A percentile compares a stretch with the other conserved stretches of the same genome.
phyloP scores from a whole-genome alignment of 352 stramenopile species.

The Saprolegnia parasitica region DNA sequence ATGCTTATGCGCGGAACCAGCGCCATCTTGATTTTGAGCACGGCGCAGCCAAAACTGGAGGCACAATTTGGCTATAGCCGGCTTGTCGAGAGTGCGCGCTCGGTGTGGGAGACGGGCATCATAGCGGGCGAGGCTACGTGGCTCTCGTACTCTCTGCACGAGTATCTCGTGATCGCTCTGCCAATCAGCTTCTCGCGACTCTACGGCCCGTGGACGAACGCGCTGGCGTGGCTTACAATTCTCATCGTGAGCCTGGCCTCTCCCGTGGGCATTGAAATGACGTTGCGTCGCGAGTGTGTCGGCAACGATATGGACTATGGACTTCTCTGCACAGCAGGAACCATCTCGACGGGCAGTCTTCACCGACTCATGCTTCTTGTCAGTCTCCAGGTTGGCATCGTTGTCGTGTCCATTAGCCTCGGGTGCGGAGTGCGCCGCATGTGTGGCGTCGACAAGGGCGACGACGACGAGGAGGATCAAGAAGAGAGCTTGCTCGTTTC shows the following conservation, averaged over 20 bases:
- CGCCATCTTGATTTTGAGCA: constrained; percentile 14
- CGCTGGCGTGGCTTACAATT: not conserved
- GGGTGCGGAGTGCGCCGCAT: not conserved
- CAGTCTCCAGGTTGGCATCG: not conserved
- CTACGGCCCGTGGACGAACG: not conserved
- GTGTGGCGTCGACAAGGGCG: not conserved
- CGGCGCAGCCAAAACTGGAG: not conserved
- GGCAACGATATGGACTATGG: constrained; percentile 12
- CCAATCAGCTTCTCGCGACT: not conserved
- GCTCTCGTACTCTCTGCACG: not conserved
- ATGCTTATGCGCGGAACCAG: constrained; percentile 8
- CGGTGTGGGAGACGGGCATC: not conserved
- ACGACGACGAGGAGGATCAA: not conserved
- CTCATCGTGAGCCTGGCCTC: not conserved
- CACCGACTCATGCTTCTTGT: not conserved
- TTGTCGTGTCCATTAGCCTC: not conserved
- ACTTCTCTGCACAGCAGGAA: not conserved
- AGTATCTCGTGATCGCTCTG: not conserved
- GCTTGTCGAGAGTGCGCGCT: not conserved
- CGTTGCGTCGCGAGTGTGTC: not conserved
- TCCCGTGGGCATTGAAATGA: not conserved
- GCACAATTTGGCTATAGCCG: not conserved
- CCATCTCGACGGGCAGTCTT: not conserved
- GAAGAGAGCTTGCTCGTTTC: not conserved
- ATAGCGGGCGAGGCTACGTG: constrained; percentile 18